Evolutionary conservation across 2,329 filamentous ascomycete genomes (phyloP).

Genomic region (Aspergillus sclerotialis): DNA sequence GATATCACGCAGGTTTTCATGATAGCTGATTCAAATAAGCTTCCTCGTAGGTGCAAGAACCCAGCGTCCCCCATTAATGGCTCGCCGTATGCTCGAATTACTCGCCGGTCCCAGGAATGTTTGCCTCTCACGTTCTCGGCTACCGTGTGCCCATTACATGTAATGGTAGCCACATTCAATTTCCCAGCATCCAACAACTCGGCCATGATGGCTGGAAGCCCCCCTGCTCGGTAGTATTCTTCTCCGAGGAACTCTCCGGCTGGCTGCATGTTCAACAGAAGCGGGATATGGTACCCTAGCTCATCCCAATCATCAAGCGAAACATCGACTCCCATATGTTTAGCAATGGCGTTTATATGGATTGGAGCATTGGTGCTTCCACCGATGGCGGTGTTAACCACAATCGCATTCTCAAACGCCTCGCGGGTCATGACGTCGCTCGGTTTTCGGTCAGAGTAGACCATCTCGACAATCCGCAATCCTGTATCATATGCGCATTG

Average conservation of each 20-base stretch:
- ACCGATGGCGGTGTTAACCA: slow-evolving; percentile 49
- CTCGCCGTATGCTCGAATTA: slow-evolving; percentile 39
- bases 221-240: slow-evolving; percentile 49
- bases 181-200: slow-evolving; percentile 45
- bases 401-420: slow-evolving; percentile 52
- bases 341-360: slow-evolving; percentile 49
- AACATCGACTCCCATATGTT: slow-evolving; percentile 46
- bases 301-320: slow-evolving; percentile 49
- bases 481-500: slow-evolving; percentile 46
- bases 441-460: slow-evolving; percentile 42
- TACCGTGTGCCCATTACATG: slow-evolving; percentile 43
- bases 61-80: slow-evolving; percentile 46
- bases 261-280: slow-evolving; percentile 50
- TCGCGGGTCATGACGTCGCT: slow-evolving; percentile 50
- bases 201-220: slow-evolving; percentile 47
- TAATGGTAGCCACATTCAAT: slow-evolving; percentile 38
- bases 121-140: slow-evolving; percentile 38
- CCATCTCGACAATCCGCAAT: slow-evolving; percentile 45
- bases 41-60: slow-evolving; percentile 45
- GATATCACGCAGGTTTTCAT: slow-evolving; percentile 50
- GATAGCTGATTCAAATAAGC: slow-evolving; percentile 45
- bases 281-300: slow-evolving; percentile 44
- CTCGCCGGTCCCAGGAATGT: slow-evolving; percentile 44
- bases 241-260: slow-evolving; percentile 48
- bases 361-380: slow-evolving; percentile 53